Evolutionary conservation across 768 basidiomycete species (phyloP).

Genomic region (Pleurotus citrinopileatus): DNA sequence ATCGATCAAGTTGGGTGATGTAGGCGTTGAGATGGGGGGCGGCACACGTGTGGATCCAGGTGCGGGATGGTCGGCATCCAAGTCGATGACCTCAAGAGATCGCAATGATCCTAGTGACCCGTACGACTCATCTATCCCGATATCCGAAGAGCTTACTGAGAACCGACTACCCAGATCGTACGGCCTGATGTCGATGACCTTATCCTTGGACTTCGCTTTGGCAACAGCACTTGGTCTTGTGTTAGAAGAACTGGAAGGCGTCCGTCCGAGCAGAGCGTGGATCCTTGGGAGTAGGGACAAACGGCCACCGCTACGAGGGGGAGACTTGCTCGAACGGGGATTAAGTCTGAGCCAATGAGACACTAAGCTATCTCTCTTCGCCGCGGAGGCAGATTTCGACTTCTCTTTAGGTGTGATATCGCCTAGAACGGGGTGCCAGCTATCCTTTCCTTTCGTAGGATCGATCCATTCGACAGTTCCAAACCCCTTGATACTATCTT

Average conservation of each 20-base stretch:
- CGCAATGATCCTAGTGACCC: background rate
- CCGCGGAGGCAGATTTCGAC: background rate
- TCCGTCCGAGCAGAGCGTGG: constrained; percentile 1
- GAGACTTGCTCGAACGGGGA: background rate
- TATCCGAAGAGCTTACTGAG: constrained; percentile 5
- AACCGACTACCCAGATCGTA: constrained; percentile 4
- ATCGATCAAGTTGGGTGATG: constrained; percentile 4
- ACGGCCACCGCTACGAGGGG: background rate
- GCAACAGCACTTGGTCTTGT: background rate
- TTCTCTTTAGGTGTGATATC: background rate
- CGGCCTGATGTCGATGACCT: background rate
- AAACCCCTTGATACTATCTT: constrained; percentile 4
- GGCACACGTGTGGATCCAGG: background rate
- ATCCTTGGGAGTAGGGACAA: background rate
- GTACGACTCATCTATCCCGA: background rate
- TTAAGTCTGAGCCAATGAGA: constrained; percentile 6
- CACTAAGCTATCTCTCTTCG: background rate
- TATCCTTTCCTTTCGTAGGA: background rate
- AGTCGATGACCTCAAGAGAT: constrained; percentile 4
- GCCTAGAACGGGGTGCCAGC: constrained; percentile 6
- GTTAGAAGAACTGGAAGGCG: background rate
- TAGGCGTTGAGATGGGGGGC: background rate
- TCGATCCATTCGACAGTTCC: constrained; percentile 9
- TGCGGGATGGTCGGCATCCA: background rate
- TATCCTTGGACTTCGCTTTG: background rate